Base-by-base conservation (phyloP, 2,329 filamentous ascomycete species). In the Penicillium sp. region DNA sequence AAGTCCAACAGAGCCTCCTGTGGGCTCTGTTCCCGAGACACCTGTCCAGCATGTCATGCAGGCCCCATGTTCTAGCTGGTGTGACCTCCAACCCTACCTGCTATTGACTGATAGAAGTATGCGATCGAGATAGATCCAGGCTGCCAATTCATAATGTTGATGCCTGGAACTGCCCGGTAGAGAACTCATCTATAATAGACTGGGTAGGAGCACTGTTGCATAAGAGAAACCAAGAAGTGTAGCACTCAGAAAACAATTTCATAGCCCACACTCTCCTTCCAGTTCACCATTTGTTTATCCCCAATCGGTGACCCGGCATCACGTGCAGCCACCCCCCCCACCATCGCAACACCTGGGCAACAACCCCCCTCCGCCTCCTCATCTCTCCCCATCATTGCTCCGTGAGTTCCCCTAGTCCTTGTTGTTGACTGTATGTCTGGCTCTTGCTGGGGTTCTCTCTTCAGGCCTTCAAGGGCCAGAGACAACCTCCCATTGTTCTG, bases 311-410 rank as follows among this genome's bases (percentile, higher is more conserved):
- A 41, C 19, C 44, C 36, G 37, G 39, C 33, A 53, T 56, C 53
- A 56, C 53, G 53, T 56, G 53, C 51, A 45, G 36, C 33, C 33
- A 36, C 36, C 37, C 35, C 18, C 53, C 58, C 60, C 60, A 59
- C 58, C 50, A 57, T 50, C 54, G 54, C 54, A 62, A 61, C 56
- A 59, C 57, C 50, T 56, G 47, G 51, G 50, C 57, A 53, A 51
- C 51, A 61, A 59, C 61, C 59, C 59, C 60, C 62, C 56, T 61
- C 48, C 44, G 53, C 52, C 39, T 44, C 43, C 46, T 13, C 25
- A 27, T 27, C 43, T 47, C 40, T 46, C 39, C 40, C 38, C 47
- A 40, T 45, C 49, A 43, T 48, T 44, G 38, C 30, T 44, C 32
- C 39, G 35, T 53, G 39, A 47, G 39, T 41, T 41, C 36, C 30